Base-by-base conservation (phyloP, 2,329 filamentous ascomycete species). In the Botryotinia convoluta region DNA sequence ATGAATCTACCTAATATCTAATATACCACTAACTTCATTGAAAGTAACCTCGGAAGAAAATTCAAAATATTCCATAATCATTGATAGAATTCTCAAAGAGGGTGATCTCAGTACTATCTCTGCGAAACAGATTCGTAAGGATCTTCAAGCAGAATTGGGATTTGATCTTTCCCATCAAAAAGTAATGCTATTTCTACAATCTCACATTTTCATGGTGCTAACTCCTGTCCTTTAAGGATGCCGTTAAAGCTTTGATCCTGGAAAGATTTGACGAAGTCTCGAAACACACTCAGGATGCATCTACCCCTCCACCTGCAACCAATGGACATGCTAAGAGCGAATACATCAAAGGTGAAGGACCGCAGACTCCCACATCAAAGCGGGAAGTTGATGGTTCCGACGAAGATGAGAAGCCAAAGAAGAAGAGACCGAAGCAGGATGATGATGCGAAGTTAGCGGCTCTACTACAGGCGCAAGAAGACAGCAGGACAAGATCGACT, bases 401-500 rank as follows among this genome's bases (percentile, higher is more conserved):
- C n/a, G 76, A 76, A 37, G 77, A 80, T 45, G 69, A 72, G n/a
- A 57, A 69, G 10, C 85, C 84, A 7, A 81, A 84, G 76, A 93
- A 91, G 81, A 94, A 79, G 72, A 67, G 85, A 73, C 90, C 90
- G 80, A 87, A 88, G 61, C 87, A 89, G 77, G 93, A 97, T 76
- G 91, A 93, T 45, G 96, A 99, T 82, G 96, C 95, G 48, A 90
- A 92, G 62, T 89, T 95, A 75, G 96, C 96, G 1, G 94, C 94
- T 26, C 90, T 92, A 81, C 86, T 99, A 51, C 96, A 99, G 83
- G 95, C 94, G 0, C 93, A 98, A 82, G 94, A 98, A 84, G 97
- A 98, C 82, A 87, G 89, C 74, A 84, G 88, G 68, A 85, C 84
- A 4, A 90, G 89, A 67, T 87, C 93, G 29, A 98, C 95, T 4